Percentiles rank a stretch among this genome's conserved stretches.
These are phyloP conservation scores for Eucalyptus dawsonii DNA, from an alignment of 345 rosid species.

Conservation along the genomic window DNA sequence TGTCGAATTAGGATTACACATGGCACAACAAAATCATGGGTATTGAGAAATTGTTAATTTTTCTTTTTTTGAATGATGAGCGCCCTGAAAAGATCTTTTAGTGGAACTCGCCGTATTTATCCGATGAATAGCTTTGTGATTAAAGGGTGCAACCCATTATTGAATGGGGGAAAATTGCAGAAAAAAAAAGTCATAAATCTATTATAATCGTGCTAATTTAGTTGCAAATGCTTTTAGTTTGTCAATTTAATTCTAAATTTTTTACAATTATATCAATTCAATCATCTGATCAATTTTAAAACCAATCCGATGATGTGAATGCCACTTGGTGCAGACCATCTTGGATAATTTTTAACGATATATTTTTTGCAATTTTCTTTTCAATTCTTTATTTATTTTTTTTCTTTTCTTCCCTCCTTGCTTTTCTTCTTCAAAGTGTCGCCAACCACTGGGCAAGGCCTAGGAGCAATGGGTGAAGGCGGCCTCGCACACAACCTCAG, in stretches of 20 bases:
- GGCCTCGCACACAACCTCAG: too few relatives aligned
- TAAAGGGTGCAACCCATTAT: too few relatives aligned
- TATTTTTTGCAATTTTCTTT: fast-evolving
- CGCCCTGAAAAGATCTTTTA: neutral
- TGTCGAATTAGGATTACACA: neutral
- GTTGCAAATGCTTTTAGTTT: fast-evolving
- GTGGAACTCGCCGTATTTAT: neutral
- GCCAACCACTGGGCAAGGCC: fast-evolving
- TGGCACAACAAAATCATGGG: neutral
- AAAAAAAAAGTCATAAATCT: too few relatives aligned
- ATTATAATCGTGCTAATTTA: fast-evolving
- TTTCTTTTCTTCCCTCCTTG: neutral
- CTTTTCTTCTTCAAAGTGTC: too few relatives aligned
- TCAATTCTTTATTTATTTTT: too few relatives aligned
- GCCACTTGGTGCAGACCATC: fast-evolving
- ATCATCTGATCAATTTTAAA: fast-evolving
- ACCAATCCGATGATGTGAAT: too few relatives aligned
- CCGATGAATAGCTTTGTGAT: too few relatives aligned
- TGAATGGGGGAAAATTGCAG: neutral
- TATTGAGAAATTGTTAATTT: neutral
- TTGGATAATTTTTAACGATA: too few relatives aligned
- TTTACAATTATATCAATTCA: fast-evolving
- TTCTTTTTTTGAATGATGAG: neutral
- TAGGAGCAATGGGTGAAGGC: too few relatives aligned
- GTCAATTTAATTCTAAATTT: fast-evolving